Evolutionary conservation across 1,139 yeast genomes (phyloP), one percentile per base, ranked within the genome.

Genomic region (Maudiozyma humilis): DNA sequence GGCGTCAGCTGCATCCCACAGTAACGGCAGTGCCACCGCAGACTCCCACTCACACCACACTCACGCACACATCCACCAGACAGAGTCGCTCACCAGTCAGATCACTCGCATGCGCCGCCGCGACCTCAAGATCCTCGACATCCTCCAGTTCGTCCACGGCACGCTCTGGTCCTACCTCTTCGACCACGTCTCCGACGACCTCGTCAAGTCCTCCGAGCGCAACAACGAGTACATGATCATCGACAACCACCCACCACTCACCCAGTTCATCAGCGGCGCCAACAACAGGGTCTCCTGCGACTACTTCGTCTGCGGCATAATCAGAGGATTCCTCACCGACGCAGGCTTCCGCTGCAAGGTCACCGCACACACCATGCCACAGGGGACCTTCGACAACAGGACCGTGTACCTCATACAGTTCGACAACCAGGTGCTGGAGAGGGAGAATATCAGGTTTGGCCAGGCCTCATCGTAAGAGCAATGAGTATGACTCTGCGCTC

Each of bases 321-420:
- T 91, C 23, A 96, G 89, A 61, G 97, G 96, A 0, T 82, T 91
- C 1, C 68, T 91, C 44, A 94, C 86, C 53, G 75, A 84, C 14
- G 76, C 89, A 2, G 82, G 81, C 48, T 89, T 89, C 59, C 80
- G 78, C 44, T 94, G 95, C 23, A 47, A 45, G 15, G 98, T 91
- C 4, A 78, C 89, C 5, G 96, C 98, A 0, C 98, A 93, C 60
- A 73, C 84, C 0, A 89, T 82, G 35, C 83, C 89, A 0, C 68
- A 75, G 4, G 85, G 76, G 3, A 77, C 71, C 3, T 65, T 59
- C 37, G 89, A 94, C 0, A 67, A 75, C 45, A 70, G 94, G 53
- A 86, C 96, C 0, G 95, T 91, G 0, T 91, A 84, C 59, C 70
- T 91, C 53, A 78, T 91, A 43, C 82, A 85, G 56, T 86, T 91